phyloP scores from a whole-genome alignment of 192 early-diverging fungal genomes.

The Coemansia aciculifera region DNA sequence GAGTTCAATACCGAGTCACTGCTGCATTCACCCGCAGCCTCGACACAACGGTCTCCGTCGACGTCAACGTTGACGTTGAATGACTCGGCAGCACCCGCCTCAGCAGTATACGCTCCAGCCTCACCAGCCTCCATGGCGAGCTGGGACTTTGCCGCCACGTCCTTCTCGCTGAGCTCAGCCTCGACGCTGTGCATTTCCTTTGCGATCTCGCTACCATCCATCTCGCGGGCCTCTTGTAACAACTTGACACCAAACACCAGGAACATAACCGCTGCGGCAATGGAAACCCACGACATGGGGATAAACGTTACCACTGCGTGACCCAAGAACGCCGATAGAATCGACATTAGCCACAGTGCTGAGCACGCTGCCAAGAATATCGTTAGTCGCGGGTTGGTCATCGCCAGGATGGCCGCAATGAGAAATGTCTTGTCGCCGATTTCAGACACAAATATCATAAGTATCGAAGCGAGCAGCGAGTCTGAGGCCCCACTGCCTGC shows the following conservation, averaged over 20 bases:
- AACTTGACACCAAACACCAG: slow-evolving; percentile 91
- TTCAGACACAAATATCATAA: slow-evolving; percentile 94
- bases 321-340: slow-evolving; percentile 92
- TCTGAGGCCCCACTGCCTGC: slow-evolving; percentile 24
- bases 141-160: slow-evolving; percentile 55
- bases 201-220: slow-evolving; percentile 84
- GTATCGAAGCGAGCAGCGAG: slow-evolving; percentile 58
- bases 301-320: slow-evolving; percentile 86
- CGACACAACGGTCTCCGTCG: slow-evolving; percentile 14
- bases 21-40: slow-evolving; percentile 22
- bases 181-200: slow-evolving; percentile 92
- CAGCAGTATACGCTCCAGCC: slow-evolving; percentile 4
- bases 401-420: slow-evolving; percentile 97
- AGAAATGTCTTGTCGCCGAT: slow-evolving; percentile 99
- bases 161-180: slow-evolving; percentile 81
- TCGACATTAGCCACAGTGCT: slow-evolving; percentile 90
- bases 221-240: slow-evolving; percentile 76
- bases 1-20: slow-evolving; percentile 50
- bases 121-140: slow-evolving; percentile 63
- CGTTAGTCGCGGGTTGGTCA: slow-evolving; percentile 89
- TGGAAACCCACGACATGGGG: slow-evolving; percentile 83
- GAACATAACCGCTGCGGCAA: slow-evolving; percentile 83
- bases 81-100: slow-evolving; percentile 12
- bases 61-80: slow-evolving; percentile 38
- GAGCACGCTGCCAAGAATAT: slow-evolving; percentile 89